Percentiles rank a stretch among this genome's conserved stretches.
Conservation (phyloP, 805 yeast genomes). For the Yamadazyma nakazawae region DNA sequence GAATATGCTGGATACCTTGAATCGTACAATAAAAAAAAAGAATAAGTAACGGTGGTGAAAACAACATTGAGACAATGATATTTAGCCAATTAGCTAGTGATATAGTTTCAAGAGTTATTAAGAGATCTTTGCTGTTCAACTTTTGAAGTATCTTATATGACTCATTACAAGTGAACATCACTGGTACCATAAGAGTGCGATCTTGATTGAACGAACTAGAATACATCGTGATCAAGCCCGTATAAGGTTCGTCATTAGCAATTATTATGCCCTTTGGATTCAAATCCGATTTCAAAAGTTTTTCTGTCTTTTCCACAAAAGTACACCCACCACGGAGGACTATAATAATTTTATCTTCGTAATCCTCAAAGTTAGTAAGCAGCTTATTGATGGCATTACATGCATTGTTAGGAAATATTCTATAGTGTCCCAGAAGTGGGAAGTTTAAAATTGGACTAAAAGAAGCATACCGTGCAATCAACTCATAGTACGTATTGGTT, state of each 20-base stretch:
- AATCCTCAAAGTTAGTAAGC: slow-evolving; percentile 12
- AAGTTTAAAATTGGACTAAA: slow-evolving; percentile 34
- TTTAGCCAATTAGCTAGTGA: slow-evolving; percentile 37
- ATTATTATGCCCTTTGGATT: slow-evolving; percentile 51
- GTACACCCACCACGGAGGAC: slow-evolving; percentile 52
- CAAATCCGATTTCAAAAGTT: slow-evolving; percentile 34
- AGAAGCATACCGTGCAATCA: slow-evolving; percentile 39
- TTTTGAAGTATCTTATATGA: slow-evolving; percentile 28
- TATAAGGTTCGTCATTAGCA: slow-evolving; percentile 48
- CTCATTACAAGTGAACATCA: slow-evolving; percentile 49
- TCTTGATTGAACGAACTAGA: slow-evolving; percentile 43
- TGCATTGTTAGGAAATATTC: slow-evolving; percentile 26
- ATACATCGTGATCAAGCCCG: slow-evolving; percentile 54
- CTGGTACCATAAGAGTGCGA: slow-evolving; percentile 41
- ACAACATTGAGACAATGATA: slow-evolving; percentile 37
- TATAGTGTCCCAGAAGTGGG: slow-evolving; percentile 23
- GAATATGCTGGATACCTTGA: slow-evolving; percentile 25
- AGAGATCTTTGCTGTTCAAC: slow-evolving; percentile 7
- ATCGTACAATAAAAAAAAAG: slow-evolving; percentile 31
- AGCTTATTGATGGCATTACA: slow-evolving; percentile 20
- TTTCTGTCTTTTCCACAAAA: slow-evolving; percentile 49
- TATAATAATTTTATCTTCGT: slow-evolving; percentile 24
- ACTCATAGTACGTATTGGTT: slow-evolving; percentile 12
- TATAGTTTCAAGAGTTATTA: slow-evolving; percentile 27
- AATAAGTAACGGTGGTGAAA: slow-evolving; percentile 41